phyloP scores from a whole-genome alignment of 1,284 basidiomycete species.

The Cerrena zonata region DNA sequence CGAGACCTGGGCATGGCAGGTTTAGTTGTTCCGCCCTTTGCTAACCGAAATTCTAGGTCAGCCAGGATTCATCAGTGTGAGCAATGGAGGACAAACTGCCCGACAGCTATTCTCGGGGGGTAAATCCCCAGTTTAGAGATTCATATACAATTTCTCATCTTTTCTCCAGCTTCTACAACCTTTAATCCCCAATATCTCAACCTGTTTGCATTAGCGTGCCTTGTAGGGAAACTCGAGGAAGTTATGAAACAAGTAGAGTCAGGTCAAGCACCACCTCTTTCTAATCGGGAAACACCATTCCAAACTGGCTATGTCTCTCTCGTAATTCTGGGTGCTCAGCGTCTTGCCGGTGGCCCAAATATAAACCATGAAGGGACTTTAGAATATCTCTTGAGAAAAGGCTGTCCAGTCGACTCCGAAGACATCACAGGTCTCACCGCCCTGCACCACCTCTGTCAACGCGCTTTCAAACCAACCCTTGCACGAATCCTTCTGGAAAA shows the following conservation, averaged over 20 bases:
- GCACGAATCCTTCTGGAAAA: conserved; percentile 34
- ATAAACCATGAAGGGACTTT: no score
- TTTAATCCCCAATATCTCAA: conserved; percentile 31
- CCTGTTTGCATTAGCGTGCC: conserved; percentile 34
- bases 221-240: conserved; percentile 26
- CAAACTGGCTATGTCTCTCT: conserved; percentile 42
- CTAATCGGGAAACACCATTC: conserved; percentile 41
- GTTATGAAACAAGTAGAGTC: conserved; percentile 36
- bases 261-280: conserved; percentile 37
- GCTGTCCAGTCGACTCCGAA: conserved; percentile 35
- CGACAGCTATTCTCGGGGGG: no score
- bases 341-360: conserved; percentile 15
- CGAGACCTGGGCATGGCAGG: no score
- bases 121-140: no score
- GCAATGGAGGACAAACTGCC: no score
- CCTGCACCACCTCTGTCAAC: conserved; percentile 39
- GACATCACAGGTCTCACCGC: conserved; percentile 49
- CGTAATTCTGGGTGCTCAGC: conserved; percentile 39
- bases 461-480: conserved; percentile 24
- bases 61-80: no score
- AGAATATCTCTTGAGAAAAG: conserved; percentile 37
- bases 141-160: no score
- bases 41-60: no score
- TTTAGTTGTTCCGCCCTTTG: no score
- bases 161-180: conserved; percentile 23